Conservation (phyloP, 2,329 filamentous ascomycete species). For the Pseudogymnoascus destructans region DNA sequence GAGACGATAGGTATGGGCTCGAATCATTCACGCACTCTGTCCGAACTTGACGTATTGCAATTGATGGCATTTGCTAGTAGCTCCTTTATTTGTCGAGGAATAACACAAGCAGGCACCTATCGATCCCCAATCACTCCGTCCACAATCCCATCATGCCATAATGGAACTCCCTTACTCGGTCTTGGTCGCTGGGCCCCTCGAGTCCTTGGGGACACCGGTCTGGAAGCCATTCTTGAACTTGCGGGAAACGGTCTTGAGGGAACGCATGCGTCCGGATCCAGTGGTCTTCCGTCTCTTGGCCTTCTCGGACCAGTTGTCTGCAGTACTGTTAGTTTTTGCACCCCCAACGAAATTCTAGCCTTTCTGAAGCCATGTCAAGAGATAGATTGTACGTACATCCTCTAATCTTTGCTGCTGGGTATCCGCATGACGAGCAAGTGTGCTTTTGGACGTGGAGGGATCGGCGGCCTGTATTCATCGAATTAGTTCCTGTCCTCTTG, state of each 20-base stretch:
- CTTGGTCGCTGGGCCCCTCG: conserved; percentile 46
- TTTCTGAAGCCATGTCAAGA: conserved; percentile 18
- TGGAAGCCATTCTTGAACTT: conserved; percentile 98
- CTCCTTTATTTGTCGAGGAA: conserved; percentile 21
- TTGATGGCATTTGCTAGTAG: conserved; percentile 26
- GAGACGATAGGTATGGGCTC: not conserved
- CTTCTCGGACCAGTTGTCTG: conserved; percentile 99
- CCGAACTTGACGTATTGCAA: conserved; percentile 17
- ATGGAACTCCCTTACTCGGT: conserved; percentile 29
- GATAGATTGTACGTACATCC: conserved; percentile 66
- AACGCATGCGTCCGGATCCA: conserved; percentile 89
- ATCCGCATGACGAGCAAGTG: conserved; percentile 89
- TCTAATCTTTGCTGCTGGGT: conserved; percentile 91
- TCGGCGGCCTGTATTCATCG: conserved; percentile 56
- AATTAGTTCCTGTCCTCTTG: conserved; percentile 9
- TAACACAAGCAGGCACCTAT: conserved; percentile 22
- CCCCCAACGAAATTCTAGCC: conserved; percentile 23
- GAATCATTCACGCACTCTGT: conserved; percentile 5
- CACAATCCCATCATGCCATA: conserved; percentile 23
- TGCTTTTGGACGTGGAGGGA: conserved; percentile 99
- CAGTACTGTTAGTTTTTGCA: conserved; percentile 17
- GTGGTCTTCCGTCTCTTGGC: conserved; percentile 99
- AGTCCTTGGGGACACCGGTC: conserved; percentile 71
- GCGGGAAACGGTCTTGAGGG: conserved; percentile 84
- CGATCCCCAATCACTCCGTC: conserved; percentile 26